Evolutionary conservation across 106 monocot species (phyloP).

Genomic region (Vanilla planifolia): DNA sequence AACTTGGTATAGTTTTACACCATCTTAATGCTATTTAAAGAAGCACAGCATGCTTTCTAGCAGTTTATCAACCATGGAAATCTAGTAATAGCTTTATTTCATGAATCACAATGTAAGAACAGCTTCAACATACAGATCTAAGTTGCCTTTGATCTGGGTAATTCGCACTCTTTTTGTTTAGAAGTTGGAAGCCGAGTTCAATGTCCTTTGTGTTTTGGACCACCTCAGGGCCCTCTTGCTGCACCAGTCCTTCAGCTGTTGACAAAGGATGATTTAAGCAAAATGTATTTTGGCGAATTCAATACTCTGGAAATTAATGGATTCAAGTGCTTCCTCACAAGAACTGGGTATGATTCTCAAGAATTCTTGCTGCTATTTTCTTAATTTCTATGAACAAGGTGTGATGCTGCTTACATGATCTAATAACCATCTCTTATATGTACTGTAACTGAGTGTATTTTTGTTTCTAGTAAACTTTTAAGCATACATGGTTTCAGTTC

Average conservation of each 20-base stretch:
- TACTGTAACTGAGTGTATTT: too few species aligned
- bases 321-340: constrained; percentile 54
- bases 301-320: constrained; percentile 53
- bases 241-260: constrained; percentile 58
- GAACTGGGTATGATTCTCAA: constrained; percentile 51
- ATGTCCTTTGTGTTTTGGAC: neutral
- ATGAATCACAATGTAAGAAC: too few species aligned
- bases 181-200: neutral
- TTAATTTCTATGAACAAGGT: neutral
- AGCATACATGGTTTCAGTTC: too few species aligned
- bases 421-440: neutral
- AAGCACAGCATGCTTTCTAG: too few species aligned
- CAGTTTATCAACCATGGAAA: too few species aligned
- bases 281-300: constrained; percentile 72
- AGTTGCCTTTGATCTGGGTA: too few species aligned
- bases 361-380: neutral
- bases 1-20: too few species aligned
- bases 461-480: too few species aligned
- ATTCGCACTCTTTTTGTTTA: too few species aligned
- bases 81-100: too few species aligned
- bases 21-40: too few species aligned
- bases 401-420: neutral
- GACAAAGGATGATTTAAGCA: constrained; percentile 69
- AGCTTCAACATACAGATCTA: too few species aligned
- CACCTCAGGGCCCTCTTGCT: constrained; percentile 58